Conservation (phyloP, 495 filamentous ascomycete genomes). For the Ramalina intermedia region DNA sequence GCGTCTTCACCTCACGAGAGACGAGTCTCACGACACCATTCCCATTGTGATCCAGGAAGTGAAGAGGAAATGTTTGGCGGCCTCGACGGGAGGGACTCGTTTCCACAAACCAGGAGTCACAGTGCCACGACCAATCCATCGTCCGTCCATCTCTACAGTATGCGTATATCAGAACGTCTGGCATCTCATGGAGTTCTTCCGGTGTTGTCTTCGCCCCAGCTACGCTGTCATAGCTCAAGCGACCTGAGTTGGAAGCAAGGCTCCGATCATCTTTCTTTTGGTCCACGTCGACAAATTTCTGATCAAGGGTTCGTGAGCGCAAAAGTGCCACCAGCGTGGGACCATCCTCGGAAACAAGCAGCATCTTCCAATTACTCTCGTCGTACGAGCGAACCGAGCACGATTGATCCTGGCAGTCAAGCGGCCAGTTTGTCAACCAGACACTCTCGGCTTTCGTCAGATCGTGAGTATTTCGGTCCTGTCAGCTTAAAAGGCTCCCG, state of each 20-base stretch:
- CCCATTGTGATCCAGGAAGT: not conserved
- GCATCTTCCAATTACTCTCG: constrained; percentile 7
- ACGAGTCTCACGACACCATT: not conserved
- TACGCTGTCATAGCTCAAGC: not conserved
- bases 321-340: constrained; percentile 3
- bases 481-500: not conserved
- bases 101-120: constrained; percentile 3
- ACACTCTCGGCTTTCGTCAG: not conserved
- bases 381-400: not conserved
- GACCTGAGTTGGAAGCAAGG: constrained; percentile 3
- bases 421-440: not conserved
- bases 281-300: constrained; percentile 4
- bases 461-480: not conserved
- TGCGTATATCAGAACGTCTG: constrained; percentile 10
- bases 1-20: not conserved
- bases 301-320: constrained; percentile 1
- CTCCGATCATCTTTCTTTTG: constrained; percentile 2
- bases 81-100: constrained; percentile 5
- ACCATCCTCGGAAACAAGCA: not conserved
- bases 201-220: constrained; percentile 2
- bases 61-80: constrained; percentile 8
- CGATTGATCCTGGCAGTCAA: not conserved
- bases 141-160: constrained; percentile 11
- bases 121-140: constrained; percentile 2
- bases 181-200: constrained; percentile 4